Evolutionary conservation across 2,329 filamentous ascomycete genomes (phyloP), one percentile per base, ranked within the genome.

Genomic region (Fusarium compactum): DNA sequence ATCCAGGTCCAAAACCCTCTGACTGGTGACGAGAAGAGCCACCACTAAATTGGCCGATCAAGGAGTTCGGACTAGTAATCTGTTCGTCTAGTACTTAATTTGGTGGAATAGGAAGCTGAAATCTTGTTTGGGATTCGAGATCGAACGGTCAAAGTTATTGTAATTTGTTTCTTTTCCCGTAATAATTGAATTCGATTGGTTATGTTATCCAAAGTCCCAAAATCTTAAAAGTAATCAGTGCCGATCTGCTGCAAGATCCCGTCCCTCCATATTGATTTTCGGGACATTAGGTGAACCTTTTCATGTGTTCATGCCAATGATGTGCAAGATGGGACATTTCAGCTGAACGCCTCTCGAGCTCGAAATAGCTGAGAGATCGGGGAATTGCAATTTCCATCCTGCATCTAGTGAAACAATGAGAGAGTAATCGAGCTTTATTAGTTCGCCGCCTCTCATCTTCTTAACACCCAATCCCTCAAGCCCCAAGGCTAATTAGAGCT

Each of bases 1-100:
- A 79, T 80, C 25, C 78, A 80, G 67, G 78, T 77, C 25, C 53
- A 58, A 47, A 69, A 73, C 27, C 44, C 69, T 27, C 18, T 69
- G 6, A 32, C 32, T n/a, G 40, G 53, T 3, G 20, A 50, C 16
- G 57, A 57, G 20, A 10, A 52, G 29, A 46, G 40, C 24, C 18
- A 58, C 24, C 18, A 58, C 41, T 56, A 58, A 57, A 43, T 8
- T 53, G 24, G 12, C 10, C 12, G 24, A 12, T 11, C 27, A 25
- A 12, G 6, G 7, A n/a, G 25, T 25, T 32, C 18, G 16, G 7
- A 40, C 20, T 43, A 29, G 40, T 25, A 48, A 45, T 47, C 47
- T 47, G 18, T 25, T 24, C 12, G 51, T 63, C 52, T 54, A 8
- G 32, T 62, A 52, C 10, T 8, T 51, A 43, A 47, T 59, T 45